Evolutionary conservation across 169 alveolate species (phyloP), one percentile per base, ranked within the genome.

Genomic region (Eimeria acervulina): DNA sequence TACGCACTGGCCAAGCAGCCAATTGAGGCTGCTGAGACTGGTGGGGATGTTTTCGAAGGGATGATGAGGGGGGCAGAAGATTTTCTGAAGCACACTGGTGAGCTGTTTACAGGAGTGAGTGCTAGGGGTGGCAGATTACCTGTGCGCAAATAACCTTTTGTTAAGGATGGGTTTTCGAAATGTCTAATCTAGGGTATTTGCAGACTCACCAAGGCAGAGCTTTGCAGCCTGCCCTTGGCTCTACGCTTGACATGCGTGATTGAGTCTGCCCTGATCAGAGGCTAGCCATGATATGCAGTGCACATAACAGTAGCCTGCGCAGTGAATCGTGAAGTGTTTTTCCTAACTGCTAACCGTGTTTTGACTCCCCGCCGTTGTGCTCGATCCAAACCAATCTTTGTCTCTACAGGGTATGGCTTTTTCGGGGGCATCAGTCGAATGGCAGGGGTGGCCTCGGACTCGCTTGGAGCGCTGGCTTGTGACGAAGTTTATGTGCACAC

Each of bases 391-490:
- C 88, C 12, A 19, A 78, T 78, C 38, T 10, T 47, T 47, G 40
- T 13, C 44, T 44, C 47, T 36, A 13, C 94, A 93, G 96, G 97
- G 31, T 97, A 96, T 74, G 98, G 98, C 89, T 61, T 97, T 28
- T 97, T 97, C 83, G 97, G 97, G 26, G 98, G 97, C 31, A 91
- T 97, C 33, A 96, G 97, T 38, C 89, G 96, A 38, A 87, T 97
- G 89, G 98, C 98, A 38, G 98, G 98, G 17, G 97, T 96, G 21
- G 98, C 98, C 1, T 96, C 97, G 84, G 97, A 96, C 90, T 95
- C 96, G 26, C 97, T 97, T 36, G 96, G 98, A 5, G 97, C 97
- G 17, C 95, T 96, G 33, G 96, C 98, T 44, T 90, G 96, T 90
- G 98, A 97, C 90, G 98, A 97, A 33, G 97, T 91, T 26, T 97